Base-by-base conservation (phyloP, 2,329 filamentous ascomycete species). In the Trichophyton mentagrophytes region DNA sequence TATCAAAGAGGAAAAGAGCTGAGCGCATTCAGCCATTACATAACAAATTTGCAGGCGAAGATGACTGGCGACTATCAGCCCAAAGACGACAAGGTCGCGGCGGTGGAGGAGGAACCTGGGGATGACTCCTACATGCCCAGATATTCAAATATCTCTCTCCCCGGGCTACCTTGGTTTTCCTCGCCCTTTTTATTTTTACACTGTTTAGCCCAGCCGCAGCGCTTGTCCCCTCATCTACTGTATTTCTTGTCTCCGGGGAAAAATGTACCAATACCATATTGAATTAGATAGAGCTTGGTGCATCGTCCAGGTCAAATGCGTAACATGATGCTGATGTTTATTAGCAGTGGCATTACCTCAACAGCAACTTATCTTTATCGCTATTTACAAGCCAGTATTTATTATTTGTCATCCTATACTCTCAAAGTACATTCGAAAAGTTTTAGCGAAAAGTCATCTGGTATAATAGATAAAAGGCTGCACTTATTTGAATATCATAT, bases 21-120 rank as follows among this genome's bases (percentile, higher is more conserved):
- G 93, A 99, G 80, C 82, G 92, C 61, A 97, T 99, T 60, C 89
- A 96, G 78, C 93, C 93, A 49, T 74, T 99, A 75, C 90, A 96
- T 72, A 96, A 96, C 72, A 88, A 91, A 71, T 96, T 89, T 75
- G 87, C 86, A 2, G 87, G 86, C 1, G 91, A 96, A 71, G 92
- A 99, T 71, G 93, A 97, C 71, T 99, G 93, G 93, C 82, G 93
- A 64, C 75, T 99, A 63, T 91, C 86, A 67, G 88, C 92, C 11
- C 93, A 99, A 79, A 85, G 85, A 69, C 87, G 86, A 70, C 87
- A 87, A 57, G 92, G 91, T 3, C 82, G 92, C 66, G 87, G 89
- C 62, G 93, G 90, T 57, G 87, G 89, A 60, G 92, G 92, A 69
- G 92, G 92, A 2, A 99, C 93, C 7, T 99, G 93, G 93, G 93